Evolutionary conservation across 306 rosid species (phyloP).

Genomic region (Casuarina equisetifolia): DNA sequence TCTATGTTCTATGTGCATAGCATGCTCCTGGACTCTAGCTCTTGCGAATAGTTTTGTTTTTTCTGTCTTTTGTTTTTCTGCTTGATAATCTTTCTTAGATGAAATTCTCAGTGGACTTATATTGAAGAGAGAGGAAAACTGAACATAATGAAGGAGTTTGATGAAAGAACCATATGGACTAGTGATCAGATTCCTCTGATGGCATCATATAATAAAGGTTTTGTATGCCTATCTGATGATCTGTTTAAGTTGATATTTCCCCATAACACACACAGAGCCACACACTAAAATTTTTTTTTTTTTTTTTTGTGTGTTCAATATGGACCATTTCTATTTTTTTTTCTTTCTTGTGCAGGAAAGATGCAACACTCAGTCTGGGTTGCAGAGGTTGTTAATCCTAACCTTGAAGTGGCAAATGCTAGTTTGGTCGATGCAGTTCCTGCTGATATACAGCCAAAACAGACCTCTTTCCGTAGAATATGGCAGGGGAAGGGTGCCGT

Average conservation of each 20-base stretch:
- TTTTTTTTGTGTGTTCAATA: not conserved
- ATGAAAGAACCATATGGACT: slow-evolving; percentile 97
- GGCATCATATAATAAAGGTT: slow-evolving; percentile 95
- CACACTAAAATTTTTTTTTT: too few species aligned
- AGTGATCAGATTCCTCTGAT: slow-evolving; percentile 86
- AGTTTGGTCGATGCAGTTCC: slow-evolving; percentile 59
- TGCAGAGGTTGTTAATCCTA: slow-evolving; percentile 62
- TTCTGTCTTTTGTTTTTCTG: slow-evolving; percentile 10
- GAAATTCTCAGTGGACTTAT: slow-evolving; percentile 54
- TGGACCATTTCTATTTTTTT: slow-evolving; percentile 14
- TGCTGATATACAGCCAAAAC: slow-evolving; percentile 56
- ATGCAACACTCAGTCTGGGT: slow-evolving; percentile 98
- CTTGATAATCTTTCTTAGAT: slow-evolving; percentile 5
- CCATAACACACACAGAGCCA: too few species aligned
- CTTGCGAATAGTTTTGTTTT: slow-evolving; percentile 9
- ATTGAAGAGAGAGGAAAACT: slow-evolving; percentile 87
- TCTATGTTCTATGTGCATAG: not conserved
- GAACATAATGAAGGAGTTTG: slow-evolving; percentile 85
- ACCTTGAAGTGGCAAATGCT: slow-evolving; percentile 48
- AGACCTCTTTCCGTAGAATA: slow-evolving; percentile 71
- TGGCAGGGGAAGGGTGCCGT: slow-evolving; percentile 99
- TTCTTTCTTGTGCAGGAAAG: slow-evolving; percentile 66
- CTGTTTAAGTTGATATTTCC: not conserved
- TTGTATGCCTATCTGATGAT: not conserved
- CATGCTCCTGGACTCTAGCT: not conserved